Base-by-base conservation (phyloP, 139 green algal genomes). In the Dunaliella primolecta region DNA sequence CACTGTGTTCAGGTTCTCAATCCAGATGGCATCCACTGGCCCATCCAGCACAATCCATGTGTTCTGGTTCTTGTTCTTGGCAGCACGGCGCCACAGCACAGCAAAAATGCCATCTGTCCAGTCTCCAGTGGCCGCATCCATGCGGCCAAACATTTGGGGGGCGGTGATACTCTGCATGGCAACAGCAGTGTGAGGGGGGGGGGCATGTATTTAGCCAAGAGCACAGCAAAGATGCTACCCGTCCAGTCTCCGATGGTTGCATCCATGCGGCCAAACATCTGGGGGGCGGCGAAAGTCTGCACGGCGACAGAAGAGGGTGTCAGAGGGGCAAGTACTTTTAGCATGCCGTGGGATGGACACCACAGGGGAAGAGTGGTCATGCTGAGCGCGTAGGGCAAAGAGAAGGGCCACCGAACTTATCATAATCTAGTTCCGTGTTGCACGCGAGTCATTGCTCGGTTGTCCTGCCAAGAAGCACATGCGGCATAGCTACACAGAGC, bases 1-100 rank as follows among this genome's bases (percentile, higher is more conserved):
- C 83, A 99, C 96, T 2, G 96, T 98, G 91, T 99, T 99, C 56
- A 98, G 91, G 88, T 98, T 98, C 91, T 99, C 96, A 86, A 99
- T 99, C 96, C 96, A 99, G 86, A 98, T 97, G 64, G 96, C 96
- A 78, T 99, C 96, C 75, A 99, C 95, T 21, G 96, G 96, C 1
- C 96, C 96, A 84, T 99, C 96, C 56, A 99, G 94, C 82, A 98
- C 95, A 77, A 99, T 98, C 95, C 94, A 98, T 1, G 95, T 98
- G 91, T 96, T 95, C 85, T 98, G 93, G 89, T 94, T 95, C 91
- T 97, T 98, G 88, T 90, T 93, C 90, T 96, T 95, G 81, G 94
- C 93, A 72, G 96, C 94, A 74, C 94, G 94, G 38, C 96, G 90
- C 96, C 96, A 99, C 74, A 98, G 93, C 82, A 98, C 94, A 0